These are phyloP conservation scores for Ophiostoma sp. DNA, from an alignment of 2,329 filamentous ascomycete genomes.

Conservation along the genomic window DNA sequence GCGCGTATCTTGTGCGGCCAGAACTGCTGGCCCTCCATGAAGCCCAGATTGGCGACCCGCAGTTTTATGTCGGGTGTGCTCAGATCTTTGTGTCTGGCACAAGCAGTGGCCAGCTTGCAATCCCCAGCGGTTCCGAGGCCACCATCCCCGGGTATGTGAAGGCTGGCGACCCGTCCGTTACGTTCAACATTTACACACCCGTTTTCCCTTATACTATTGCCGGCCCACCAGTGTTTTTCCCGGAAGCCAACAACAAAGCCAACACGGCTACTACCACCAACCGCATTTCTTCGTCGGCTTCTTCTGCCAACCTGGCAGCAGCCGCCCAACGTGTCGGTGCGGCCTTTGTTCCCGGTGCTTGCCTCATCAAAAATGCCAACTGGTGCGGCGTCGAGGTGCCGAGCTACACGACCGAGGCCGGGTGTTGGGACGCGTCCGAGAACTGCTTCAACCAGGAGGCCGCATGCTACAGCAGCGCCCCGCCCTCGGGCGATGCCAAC, in stretches of 20 bases:
- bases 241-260: constrained; percentile 31
- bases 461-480: constrained; percentile 59
- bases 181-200: constrained; percentile 56
- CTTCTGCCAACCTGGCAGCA: constrained; percentile 36
- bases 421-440: constrained; percentile 60
- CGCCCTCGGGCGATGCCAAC: constrained; percentile 58
- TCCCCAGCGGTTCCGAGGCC: constrained; percentile 53
- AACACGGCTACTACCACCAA: background rate
- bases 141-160: constrained; percentile 67
- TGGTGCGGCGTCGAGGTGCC: constrained; percentile 68
- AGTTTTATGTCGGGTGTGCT: constrained; percentile 72
- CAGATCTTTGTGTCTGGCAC: constrained; percentile 62
- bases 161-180: constrained; percentile 54
- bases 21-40: constrained; percentile 70
- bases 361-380: constrained; percentile 67
- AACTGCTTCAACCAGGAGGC: constrained; percentile 61
- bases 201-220: constrained; percentile 60
- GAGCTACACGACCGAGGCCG: constrained; percentile 53
- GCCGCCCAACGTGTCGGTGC: constrained; percentile 45
- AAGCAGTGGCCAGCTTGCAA: constrained; percentile 38
- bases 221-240: constrained; percentile 56
- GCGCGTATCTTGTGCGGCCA: constrained; percentile 70
- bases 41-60: constrained; percentile 60
- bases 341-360: constrained; percentile 50
- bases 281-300: background rate